Percentiles rank a stretch among this genome's conserved stretches.
Evolutionary conservation across 2,329 filamentous ascomycete genomes (phyloP).

Genomic region (Verticillium albo-atrum): DNA sequence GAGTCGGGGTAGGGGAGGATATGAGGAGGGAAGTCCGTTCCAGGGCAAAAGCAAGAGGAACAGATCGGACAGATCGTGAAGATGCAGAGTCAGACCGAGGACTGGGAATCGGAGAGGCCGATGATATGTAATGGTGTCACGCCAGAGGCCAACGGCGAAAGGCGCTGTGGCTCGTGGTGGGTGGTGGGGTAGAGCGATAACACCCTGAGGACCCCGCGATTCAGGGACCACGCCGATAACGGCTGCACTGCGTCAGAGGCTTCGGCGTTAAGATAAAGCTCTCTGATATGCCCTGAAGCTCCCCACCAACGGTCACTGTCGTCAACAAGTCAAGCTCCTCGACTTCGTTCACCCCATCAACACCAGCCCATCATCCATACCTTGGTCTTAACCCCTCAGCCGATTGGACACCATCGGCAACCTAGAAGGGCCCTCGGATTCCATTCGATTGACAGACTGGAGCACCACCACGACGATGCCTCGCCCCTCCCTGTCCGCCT

Average conservation of each 20-base stretch:
- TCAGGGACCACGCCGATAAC: conserved; percentile 3
- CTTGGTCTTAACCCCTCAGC: too few relatives aligned
- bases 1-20: not conserved
- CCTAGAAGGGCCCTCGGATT: too few relatives aligned
- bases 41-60: too few relatives aligned
- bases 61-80: too few relatives aligned
- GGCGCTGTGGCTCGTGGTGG: not conserved
- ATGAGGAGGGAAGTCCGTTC: too few relatives aligned
- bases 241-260: not conserved
- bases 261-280: not conserved
- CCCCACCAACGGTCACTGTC: not conserved
- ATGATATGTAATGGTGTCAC: not conserved
- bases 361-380: too few relatives aligned
- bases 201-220: not conserved
- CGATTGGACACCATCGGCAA: not conserved
- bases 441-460: too few relatives aligned
- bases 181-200: not conserved
- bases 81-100: not conserved
- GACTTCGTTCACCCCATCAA: too few relatives aligned
- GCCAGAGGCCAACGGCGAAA: not conserved
- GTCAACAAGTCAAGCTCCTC: too few relatives aligned
- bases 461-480: not conserved
- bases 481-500: conserved; percentile 39
- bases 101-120: not conserved
- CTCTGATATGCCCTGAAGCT: not conserved